phyloP scores from a whole-genome alignment of 2,329 filamentous ascomycete species.

The Aspergillus brasiliensis region DNA sequence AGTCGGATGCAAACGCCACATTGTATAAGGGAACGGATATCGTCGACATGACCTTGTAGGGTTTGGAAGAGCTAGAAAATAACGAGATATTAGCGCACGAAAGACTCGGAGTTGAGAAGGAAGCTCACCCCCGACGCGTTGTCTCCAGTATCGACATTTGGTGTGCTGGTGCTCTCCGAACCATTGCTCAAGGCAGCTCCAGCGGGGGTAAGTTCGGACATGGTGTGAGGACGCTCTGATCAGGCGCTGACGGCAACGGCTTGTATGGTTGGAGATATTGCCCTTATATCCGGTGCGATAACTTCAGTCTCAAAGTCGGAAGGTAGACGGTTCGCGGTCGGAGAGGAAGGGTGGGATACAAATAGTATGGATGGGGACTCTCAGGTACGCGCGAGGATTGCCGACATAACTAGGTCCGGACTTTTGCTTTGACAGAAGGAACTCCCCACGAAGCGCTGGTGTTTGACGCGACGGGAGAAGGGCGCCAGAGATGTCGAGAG shows the following conservation, averaged over 20 bases:
- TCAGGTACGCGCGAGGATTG: slow-evolving; percentile 10
- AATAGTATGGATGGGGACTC: slow-evolving; percentile 4
- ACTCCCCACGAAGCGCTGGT: not conserved
- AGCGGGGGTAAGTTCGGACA: slow-evolving; percentile 18
- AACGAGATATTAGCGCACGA: slow-evolving; percentile 10
- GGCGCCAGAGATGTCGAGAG: not conserved
- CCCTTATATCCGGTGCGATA: not conserved
- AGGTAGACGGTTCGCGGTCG: not conserved
- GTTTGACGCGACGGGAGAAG: not conserved
- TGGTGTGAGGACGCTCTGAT: not conserved
- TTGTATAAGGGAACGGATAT: slow-evolving; percentile 62
- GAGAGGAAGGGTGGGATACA: not conserved
- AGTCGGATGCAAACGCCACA: slow-evolving; percentile 70
- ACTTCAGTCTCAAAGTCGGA: not conserved
- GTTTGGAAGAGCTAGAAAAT: slow-evolving; percentile 41
- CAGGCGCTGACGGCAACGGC: not conserved
- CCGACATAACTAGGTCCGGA: slow-evolving; percentile 5
- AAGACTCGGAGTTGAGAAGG: not conserved
- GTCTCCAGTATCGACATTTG: slow-evolving; percentile 12
- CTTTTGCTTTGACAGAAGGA: not conserved
- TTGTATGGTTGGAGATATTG: not conserved
- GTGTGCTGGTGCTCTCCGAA: slow-evolving; percentile 11
- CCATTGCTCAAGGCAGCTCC: slow-evolving; percentile 13
- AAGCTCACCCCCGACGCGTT: slow-evolving; percentile 37
- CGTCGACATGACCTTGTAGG: slow-evolving; percentile 59